A percentile compares a stretch with the other conserved stretches of the same genome.
These are phyloP conservation scores for Salvia miltiorrhiza DNA, from an alignment of 257 asterid species.

Conservation along the genomic window DNA sequence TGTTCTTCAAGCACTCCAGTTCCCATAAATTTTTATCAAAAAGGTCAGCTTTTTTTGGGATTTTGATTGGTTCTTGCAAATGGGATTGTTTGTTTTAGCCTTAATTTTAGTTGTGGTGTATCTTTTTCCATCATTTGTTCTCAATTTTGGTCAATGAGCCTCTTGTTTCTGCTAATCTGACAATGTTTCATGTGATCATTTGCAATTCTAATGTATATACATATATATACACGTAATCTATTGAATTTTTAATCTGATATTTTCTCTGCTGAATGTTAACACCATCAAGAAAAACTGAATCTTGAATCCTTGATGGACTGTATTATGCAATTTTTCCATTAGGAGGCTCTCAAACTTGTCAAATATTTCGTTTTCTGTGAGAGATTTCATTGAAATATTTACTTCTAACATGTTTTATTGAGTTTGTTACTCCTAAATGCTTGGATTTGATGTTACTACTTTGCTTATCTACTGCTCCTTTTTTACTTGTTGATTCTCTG, in stretches of 20 bases:
- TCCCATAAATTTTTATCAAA: not conserved
- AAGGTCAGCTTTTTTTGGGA: slow-evolving; percentile 26
- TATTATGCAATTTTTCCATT: not conserved
- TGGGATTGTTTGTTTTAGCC: slow-evolving; percentile 9
- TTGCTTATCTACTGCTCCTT: not conserved
- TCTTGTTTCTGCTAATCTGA: not conserved
- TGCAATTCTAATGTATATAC: not conserved
- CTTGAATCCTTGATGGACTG: slow-evolving; percentile 17
- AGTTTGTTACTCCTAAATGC: slow-evolving; percentile 1
- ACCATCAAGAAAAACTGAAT: slow-evolving; percentile 8
- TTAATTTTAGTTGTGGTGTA: not conserved
- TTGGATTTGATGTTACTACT: not conserved
- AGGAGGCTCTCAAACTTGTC: not conserved
- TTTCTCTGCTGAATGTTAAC: not conserved
- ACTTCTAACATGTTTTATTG: not conserved
- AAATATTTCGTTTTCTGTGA: not conserved
- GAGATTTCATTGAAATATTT: not conserved
- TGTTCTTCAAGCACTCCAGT: slow-evolving; percentile 11
- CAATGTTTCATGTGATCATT: slow-evolving; percentile 15
- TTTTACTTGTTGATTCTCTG: not conserved
- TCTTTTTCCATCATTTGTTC: not conserved
- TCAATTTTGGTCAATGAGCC: slow-evolving; percentile 1
- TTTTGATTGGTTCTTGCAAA: slow-evolving; percentile 1
- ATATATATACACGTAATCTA: too few relatives aligned
- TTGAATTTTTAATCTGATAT: not conserved